phyloP scores from a whole-genome alignment of 805 yeast genomes.

The Cyberlindnera amylophila region DNA sequence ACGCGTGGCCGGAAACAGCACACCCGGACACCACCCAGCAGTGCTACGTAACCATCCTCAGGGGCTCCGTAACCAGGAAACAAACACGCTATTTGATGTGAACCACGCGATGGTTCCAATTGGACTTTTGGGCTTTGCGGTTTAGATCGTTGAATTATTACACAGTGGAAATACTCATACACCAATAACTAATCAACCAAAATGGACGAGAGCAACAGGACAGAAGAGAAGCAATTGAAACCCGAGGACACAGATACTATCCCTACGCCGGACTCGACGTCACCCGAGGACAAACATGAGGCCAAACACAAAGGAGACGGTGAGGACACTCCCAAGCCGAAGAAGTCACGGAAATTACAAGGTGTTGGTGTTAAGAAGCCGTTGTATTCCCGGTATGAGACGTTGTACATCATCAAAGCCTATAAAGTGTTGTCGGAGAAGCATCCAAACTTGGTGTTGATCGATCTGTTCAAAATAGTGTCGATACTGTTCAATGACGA shows the following conservation, averaged over 20 bases:
- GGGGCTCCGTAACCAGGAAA: neutral
- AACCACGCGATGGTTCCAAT: no score
- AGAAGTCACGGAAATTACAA: conserved; percentile 25
- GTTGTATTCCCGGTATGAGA: conserved; percentile 25
- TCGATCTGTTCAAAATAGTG: conserved; percentile 24
- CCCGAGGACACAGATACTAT: neutral
- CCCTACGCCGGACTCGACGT: no score
- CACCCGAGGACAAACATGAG: no score
- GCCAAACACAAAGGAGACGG: conserved; percentile 5
- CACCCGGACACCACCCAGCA: conserved; percentile 2
- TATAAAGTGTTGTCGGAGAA: conserved; percentile 18
- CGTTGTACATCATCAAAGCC: conserved; percentile 23
- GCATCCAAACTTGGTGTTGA: conserved; percentile 21
- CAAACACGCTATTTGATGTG: no score
- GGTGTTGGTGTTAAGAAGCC: conserved; percentile 29
- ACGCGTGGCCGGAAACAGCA: neutral
- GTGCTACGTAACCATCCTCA: no score
- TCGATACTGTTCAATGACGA: conserved; percentile 23
- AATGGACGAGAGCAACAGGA: no score
- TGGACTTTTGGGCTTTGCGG: no score
- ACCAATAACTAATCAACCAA: no score
- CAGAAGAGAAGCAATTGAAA: no score
- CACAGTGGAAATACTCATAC: no score
- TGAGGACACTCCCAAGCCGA: conserved; percentile 9
- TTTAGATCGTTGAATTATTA: no score